Conservation (phyloP, 371 early-diverging fungal genomes). For the Lichtheimia corymbifera region DNA sequence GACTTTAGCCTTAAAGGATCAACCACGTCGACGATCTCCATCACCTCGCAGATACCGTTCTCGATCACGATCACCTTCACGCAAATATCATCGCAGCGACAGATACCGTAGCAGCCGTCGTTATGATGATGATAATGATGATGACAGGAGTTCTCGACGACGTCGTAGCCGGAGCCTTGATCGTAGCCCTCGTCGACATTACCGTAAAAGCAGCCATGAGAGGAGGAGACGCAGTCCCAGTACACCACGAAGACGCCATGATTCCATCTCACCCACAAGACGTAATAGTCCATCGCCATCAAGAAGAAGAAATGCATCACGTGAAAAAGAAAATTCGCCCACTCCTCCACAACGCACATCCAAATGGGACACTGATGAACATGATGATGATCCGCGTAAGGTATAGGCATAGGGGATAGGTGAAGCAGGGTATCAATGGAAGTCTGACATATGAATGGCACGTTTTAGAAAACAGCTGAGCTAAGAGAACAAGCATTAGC, state of each 20-base stretch:
- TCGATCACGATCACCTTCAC: slow-evolving; percentile 31
- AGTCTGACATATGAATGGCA: slow-evolving; percentile 2
- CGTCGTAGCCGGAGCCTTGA: slow-evolving; percentile 9
- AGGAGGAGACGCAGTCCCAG: slow-evolving; percentile 28
- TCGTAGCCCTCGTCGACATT: background rate
- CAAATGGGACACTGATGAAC: no score
- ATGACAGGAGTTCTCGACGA: slow-evolving; percentile 3
- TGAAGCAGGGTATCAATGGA: no score
- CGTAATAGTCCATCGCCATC: background rate
- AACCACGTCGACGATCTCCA: slow-evolving; percentile 1
- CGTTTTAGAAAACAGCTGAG: slow-evolving; percentile 12
- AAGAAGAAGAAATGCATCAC: no score
- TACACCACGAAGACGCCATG: slow-evolving; percentile 17
- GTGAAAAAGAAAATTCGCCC: no score
- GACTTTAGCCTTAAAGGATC: no score
- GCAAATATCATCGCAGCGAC: slow-evolving; percentile 6
- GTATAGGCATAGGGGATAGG: no score
- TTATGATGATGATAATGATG: slow-evolving; percentile 3
- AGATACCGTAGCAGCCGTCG: slow-evolving; percentile 2
- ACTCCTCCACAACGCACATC: no score
- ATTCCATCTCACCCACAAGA: background rate
- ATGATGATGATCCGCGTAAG: no score
- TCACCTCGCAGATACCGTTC: slow-evolving; percentile 17
- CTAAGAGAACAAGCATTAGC: slow-evolving; percentile 21
- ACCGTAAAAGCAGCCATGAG: slow-evolving; percentile 5